These are phyloP conservation scores for Hemileccinum hortonii DNA, from an alignment of 1,284 basidiomycete genomes.

Conservation along the genomic window DNA sequence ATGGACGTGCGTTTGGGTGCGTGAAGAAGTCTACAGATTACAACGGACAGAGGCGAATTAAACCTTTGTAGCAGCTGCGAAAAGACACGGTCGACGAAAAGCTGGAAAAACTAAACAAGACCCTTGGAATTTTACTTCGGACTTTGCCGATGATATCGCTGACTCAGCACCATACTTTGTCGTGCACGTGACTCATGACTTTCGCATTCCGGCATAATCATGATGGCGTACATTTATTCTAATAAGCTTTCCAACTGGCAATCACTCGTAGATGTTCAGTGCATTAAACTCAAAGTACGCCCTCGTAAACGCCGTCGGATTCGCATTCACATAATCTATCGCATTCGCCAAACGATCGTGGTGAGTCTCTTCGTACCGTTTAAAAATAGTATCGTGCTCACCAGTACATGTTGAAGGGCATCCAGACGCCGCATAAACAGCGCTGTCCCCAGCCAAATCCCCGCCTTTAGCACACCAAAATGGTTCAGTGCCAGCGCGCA, in stretches of 20 bases:
- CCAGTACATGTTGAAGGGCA: constrained; percentile 36
- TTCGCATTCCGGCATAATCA: no score
- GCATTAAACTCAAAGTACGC: constrained; percentile 24
- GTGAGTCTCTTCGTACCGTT: background rate
- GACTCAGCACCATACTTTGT: constrained; percentile 27
- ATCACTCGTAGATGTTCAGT: constrained; percentile 18
- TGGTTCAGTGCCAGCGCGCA: background rate
- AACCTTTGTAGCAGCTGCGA: constrained; percentile 28
- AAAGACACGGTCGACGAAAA: constrained; percentile 23
- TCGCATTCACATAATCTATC: constrained; percentile 7
- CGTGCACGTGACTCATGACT: background rate
- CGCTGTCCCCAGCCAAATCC: constrained; percentile 37
- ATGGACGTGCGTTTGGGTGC: constrained; percentile 33
- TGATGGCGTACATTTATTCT: no score
- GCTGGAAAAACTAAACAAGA: constrained; percentile 16
- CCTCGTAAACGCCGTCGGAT: constrained; percentile 12
- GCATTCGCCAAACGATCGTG: background rate
- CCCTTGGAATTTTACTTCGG: constrained; percentile 31
- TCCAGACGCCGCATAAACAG: constrained; percentile 27
- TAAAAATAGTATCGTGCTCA: constrained; percentile 17
- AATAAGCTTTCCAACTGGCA: background rate
- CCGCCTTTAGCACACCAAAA: constrained; percentile 29
- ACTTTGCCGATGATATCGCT: constrained; percentile 27
- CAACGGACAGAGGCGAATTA: constrained; percentile 32
- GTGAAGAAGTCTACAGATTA: constrained; percentile 40